phyloP scores from a whole-genome alignment of 768 basidiomycete species.

The Phlebiopsis gigantea region DNA sequence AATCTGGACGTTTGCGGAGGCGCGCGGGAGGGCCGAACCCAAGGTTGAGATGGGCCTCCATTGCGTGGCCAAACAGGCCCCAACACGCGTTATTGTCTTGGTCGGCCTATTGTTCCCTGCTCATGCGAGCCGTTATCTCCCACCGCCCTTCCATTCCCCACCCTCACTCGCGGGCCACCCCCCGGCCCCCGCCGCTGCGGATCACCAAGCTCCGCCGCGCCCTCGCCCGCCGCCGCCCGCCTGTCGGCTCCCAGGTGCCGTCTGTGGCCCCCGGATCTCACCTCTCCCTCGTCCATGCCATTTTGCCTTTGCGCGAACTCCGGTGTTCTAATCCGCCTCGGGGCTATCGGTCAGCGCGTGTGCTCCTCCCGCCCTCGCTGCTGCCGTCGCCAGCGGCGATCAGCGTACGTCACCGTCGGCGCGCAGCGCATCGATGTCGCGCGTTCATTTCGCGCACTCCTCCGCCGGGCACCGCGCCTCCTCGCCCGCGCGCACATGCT shows the following conservation, averaged over 20 bases:
- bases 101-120: slow-evolving; percentile 23
- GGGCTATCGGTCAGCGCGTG: background rate
- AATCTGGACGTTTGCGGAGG: slow-evolving; percentile 20
- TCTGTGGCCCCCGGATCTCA: slow-evolving; percentile 12
- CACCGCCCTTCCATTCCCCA: slow-evolving; percentile 9
- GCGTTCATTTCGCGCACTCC: too few relatives aligned
- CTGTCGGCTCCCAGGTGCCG: slow-evolving; percentile 12
- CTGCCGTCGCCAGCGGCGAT: too few relatives aligned
- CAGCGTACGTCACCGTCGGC: too few relatives aligned
- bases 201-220: background rate
- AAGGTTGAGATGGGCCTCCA: slow-evolving; percentile 16
- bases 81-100: slow-evolving; percentile 18
- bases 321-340: background rate
- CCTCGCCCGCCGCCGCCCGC: slow-evolving; percentile 1
- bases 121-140: slow-evolving; percentile 19
- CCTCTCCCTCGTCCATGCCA: background rate
- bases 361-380: too few relatives aligned
- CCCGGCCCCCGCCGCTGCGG: slow-evolving; percentile 3
- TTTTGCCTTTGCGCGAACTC: background rate
- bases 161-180: slow-evolving; percentile 15
- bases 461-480: too few relatives aligned
- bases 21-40: slow-evolving; percentile 20
- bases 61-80: slow-evolving; percentile 20
- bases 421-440: too few relatives aligned
- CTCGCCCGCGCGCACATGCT: too few relatives aligned